A percentile compares a stretch with the other conserved stretches of the same genome.
phyloP scores from a whole-genome alignment of 192 early-diverging fungal species.

The Rhizophlyctis rosea region DNA sequence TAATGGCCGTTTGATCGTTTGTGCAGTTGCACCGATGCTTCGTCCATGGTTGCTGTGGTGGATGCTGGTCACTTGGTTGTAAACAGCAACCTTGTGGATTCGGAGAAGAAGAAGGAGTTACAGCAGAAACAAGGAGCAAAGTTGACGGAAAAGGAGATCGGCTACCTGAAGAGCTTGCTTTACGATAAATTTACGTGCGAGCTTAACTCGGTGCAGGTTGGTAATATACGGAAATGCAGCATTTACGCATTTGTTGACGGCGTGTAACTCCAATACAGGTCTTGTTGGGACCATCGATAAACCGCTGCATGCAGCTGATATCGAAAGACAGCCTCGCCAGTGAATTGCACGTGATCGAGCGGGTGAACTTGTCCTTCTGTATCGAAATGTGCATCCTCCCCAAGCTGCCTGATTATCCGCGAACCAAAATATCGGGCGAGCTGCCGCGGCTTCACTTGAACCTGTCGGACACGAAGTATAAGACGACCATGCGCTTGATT shows the following conservation, averaged over 20 bases:
- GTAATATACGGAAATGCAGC: not conserved
- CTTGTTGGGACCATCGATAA: slow-evolving; percentile 72
- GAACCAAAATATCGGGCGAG: slow-evolving; percentile 72
- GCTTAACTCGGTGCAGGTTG: slow-evolving; percentile 75
- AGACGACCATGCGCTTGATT: slow-evolving; percentile 77
- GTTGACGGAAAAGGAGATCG: slow-evolving; percentile 63
- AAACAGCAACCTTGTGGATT: slow-evolving; percentile 76
- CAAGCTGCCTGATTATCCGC: slow-evolving; percentile 68
- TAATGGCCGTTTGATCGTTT: not conserved
- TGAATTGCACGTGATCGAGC: slow-evolving; percentile 80
- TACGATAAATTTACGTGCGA: slow-evolving; percentile 88
- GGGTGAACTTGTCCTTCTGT: slow-evolving; percentile 78
- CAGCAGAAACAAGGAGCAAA: slow-evolving; percentile 64
- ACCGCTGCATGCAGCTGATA: slow-evolving; percentile 68
- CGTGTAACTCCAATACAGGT: slow-evolving; percentile 34
- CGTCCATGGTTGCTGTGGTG: slow-evolving; percentile 66
- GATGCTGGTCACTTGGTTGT: slow-evolving; percentile 92
- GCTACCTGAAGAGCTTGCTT: slow-evolving; percentile 71
- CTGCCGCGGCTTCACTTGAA: slow-evolving; percentile 83
- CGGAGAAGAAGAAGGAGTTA: slow-evolving; percentile 61
- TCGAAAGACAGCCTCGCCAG: slow-evolving; percentile 49
- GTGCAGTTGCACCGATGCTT: slow-evolving; percentile 10
- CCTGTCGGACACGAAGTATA: slow-evolving; percentile 93
- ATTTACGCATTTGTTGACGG: slow-evolving; percentile 11
- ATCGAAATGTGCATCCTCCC: slow-evolving; percentile 83